Base-by-base conservation (phyloP, 2,329 filamentous ascomycete species). In the Arthrocladium fulminans region DNA sequence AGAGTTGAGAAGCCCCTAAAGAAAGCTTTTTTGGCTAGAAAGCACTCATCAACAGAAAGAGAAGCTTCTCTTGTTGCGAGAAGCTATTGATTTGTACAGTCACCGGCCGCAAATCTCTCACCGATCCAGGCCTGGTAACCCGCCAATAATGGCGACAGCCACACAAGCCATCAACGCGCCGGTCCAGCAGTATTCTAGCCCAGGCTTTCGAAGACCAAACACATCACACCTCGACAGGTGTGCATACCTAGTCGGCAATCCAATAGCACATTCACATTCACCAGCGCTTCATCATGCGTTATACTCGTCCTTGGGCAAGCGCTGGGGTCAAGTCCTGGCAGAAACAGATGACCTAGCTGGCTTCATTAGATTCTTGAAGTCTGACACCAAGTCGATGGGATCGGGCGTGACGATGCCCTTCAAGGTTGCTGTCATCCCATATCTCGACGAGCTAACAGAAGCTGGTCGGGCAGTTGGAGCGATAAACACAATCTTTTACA, bases 361-460 rank as follows among this genome's bases (percentile, higher is more conserved):
- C 24, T 68, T 64, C 53, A 53, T 69, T 4, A 54, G 55, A 32
- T 60, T 62, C 20, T 63, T 67, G 54, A 60, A 61, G 32, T 51
- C 59, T 34, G 65, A 68, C 49, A 61, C 63, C 32, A 68, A 68
- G 48, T 67, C 68, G 47, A 62, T 69, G 77, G 82, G 83, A 47
- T 79, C 82, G 19, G 80, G 83, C 2, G 80, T 90, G 30, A 90
- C 86, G 17, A 92, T 90, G 56, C 86, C 86, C 0, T 81, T 87
- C 71, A 90, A 92, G 65, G 78, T 90, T 22, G 73, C 79, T 57
- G 87, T 90, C 61, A 77, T 89, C 51, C 73, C 78, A 0, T 73
- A 86, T 57, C 74, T 90, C 7, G 85, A 90, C 60, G 77, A 81
- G 47, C 70, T 89, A 30, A 88, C 84, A 5, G 75, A 79, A 19